Evolutionary conservation across 2,329 filamentous ascomycete genomes (phyloP).

Genomic region (Torrubiella hemipterigena): DNA sequence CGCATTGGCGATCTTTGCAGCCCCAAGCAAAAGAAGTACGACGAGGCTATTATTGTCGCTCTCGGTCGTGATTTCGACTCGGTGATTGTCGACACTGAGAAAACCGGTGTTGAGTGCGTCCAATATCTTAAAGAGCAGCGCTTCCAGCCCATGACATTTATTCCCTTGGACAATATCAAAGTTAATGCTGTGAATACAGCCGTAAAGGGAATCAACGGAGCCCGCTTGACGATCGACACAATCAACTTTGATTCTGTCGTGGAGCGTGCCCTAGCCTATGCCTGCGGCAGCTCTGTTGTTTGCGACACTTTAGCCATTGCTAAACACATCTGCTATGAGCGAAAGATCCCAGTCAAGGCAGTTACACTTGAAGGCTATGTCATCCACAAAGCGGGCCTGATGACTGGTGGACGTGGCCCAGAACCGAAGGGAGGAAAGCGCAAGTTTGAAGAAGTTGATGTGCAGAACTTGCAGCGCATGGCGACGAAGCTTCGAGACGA

Average conservation of each 20-base stretch:
- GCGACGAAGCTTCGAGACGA: slow-evolving; percentile 67
- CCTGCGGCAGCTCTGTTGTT: slow-evolving; percentile 88
- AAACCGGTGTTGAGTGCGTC: slow-evolving; percentile 87
- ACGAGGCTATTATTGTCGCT: slow-evolving; percentile 84
- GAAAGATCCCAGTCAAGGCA: slow-evolving; percentile 78
- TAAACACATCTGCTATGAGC: slow-evolving; percentile 79
- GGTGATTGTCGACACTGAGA: slow-evolving; percentile 89
- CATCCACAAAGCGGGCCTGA: slow-evolving; percentile 90
- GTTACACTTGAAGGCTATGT: slow-evolving; percentile 92
- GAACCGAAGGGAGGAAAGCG: slow-evolving; percentile 64
- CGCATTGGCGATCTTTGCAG: slow-evolving; percentile 85
- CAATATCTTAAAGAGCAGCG: slow-evolving; percentile 87
- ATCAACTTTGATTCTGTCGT: slow-evolving; percentile 85
- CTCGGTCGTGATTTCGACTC: slow-evolving; percentile 89
- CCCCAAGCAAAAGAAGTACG: slow-evolving; percentile 94
- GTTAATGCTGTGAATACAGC: slow-evolving; percentile 84
- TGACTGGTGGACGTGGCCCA: slow-evolving; percentile 85
- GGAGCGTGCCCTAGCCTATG: slow-evolving; percentile 87
- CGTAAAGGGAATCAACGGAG: slow-evolving; percentile 77
- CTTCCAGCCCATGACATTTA: slow-evolving; percentile 80
- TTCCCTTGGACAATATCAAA: slow-evolving; percentile 94
- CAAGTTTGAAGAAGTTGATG: slow-evolving; percentile 79
- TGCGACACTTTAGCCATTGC: slow-evolving; percentile 81
- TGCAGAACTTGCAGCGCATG: slow-evolving; percentile 70
- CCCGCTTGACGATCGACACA: slow-evolving; percentile 85